Evolutionary conservation across 2,329 filamentous ascomycete genomes (phyloP).

Genomic region (Fusarium heterosporum): DNA sequence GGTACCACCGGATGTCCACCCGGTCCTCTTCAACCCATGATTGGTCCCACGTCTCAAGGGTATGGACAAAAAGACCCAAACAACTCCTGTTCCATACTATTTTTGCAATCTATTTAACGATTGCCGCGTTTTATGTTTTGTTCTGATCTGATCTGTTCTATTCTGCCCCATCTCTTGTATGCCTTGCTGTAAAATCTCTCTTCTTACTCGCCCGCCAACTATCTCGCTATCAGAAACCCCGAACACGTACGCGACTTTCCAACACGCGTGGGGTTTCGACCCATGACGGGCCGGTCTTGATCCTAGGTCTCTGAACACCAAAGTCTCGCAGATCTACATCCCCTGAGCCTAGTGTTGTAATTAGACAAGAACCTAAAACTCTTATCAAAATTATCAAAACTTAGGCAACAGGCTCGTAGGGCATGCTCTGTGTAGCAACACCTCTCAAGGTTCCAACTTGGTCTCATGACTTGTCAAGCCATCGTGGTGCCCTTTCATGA

Average conservation of each 20-base stretch:
- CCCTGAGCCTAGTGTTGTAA: too few relatives aligned
- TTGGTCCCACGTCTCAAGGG: slow-evolving; percentile 23
- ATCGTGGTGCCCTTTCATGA: not conserved
- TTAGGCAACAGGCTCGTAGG: too few relatives aligned
- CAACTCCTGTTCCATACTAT: slow-evolving; percentile 26
- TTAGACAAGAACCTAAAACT: too few relatives aligned
- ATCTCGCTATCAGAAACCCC: not conserved
- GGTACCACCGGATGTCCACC: slow-evolving; percentile 40
- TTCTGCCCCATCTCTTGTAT: not conserved
- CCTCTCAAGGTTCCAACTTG: not conserved
- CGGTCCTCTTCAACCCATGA: slow-evolving; percentile 23
- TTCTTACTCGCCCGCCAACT: slow-evolving; percentile 16
- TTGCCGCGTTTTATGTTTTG: slow-evolving; percentile 17
- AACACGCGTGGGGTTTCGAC: not conserved
- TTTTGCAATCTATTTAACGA: slow-evolving; percentile 22
- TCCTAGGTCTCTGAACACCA: not conserved
- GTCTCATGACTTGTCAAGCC: not conserved
- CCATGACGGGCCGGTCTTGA: not conserved
- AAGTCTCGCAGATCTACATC: too few relatives aligned
- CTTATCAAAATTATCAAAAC: too few relatives aligned
- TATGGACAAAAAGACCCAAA: slow-evolving; percentile 22
- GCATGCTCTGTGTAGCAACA: too few relatives aligned
- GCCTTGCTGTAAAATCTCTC: slow-evolving; percentile 7
- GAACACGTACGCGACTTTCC: not conserved
- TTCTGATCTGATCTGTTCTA: not conserved